These are phyloP conservation scores for Phytophthora aleatoria DNA, from an alignment of 352 stramenopile genomes.

Conservation along the genomic window DNA sequence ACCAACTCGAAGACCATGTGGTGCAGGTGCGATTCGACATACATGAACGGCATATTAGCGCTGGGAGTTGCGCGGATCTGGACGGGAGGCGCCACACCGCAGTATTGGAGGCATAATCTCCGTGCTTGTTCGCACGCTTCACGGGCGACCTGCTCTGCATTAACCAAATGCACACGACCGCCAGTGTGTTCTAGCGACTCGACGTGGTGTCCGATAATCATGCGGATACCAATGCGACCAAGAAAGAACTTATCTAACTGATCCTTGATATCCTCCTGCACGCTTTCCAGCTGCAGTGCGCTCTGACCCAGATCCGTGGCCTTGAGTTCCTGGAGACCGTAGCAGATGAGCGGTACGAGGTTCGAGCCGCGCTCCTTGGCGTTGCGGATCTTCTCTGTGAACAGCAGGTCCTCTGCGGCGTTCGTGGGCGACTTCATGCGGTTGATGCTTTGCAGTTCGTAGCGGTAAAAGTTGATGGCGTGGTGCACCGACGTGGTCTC, in stretches of 20 bases:
- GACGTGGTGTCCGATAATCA: constrained; percentile 94
- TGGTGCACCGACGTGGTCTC: constrained; percentile 60
- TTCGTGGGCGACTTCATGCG: constrained; percentile 45
- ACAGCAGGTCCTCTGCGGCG: constrained; percentile 51
- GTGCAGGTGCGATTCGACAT: constrained; percentile 78
- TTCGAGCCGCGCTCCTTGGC: constrained; percentile 65
- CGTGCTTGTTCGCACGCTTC: constrained; percentile 55
- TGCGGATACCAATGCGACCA: constrained; percentile 98
- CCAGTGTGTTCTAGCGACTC: constrained; percentile 58
- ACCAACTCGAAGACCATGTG: constrained; percentile 96
- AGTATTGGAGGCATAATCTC: constrained; percentile 54
- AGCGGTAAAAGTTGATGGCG: constrained; percentile 66
- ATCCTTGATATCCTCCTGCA: constrained; percentile 73
- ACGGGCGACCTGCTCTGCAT: constrained; percentile 60
- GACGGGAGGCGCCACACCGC: constrained; percentile 51
- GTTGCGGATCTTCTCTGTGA: constrained; percentile 58
- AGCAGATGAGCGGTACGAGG: constrained; percentile 74
- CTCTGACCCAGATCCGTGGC: constrained; percentile 55
- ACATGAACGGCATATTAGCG: constrained; percentile 66
- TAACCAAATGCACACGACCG: constrained; percentile 65
- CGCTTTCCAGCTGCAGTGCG: constrained; percentile 52
- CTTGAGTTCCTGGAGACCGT: constrained; percentile 65
- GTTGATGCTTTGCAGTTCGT: constrained; percentile 54
- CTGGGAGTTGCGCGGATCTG: constrained; percentile 53
- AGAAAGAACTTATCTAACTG: constrained; percentile 98